phyloP scores from a whole-genome alignment of 805 yeast species.

The Barnettozyma salicaria region DNA sequence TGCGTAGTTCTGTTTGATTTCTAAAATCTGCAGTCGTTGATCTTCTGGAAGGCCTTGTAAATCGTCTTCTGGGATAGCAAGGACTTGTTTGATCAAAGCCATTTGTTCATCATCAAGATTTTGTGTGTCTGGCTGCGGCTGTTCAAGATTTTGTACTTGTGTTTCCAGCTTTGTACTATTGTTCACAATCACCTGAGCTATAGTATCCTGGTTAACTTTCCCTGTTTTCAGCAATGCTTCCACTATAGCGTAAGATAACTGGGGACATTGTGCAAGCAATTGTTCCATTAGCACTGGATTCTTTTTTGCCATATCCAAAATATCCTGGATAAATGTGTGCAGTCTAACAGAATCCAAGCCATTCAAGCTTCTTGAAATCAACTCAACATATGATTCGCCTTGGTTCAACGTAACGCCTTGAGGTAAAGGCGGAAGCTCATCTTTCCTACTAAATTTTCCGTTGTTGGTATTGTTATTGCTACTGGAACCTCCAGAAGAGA shows the following conservation, averaged over 20 bases:
- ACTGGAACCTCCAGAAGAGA: constrained; percentile 8
- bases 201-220: constrained; percentile 5
- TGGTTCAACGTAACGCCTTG: constrained; percentile 40
- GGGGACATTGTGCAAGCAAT: constrained; percentile 68
- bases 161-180: background rate
- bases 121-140: too few species aligned
- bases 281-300: constrained; percentile 55
- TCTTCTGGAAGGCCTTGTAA: constrained; percentile 43
- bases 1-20: constrained; percentile 25
- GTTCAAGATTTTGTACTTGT: constrained; percentile 7
- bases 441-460: constrained; percentile 14
- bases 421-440: constrained; percentile 46
- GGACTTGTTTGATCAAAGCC: constrained; percentile 44
- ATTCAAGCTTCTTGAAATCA: constrained; percentile 41
- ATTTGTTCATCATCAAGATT: constrained; percentile 35
- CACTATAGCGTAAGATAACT: constrained; percentile 74
- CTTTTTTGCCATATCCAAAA: constrained; percentile 49
- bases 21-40: constrained; percentile 32
- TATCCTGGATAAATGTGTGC: constrained; percentile 45
- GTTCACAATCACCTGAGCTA: constrained; percentile 36
- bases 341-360: constrained; percentile 43
- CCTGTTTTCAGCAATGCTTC: constrained; percentile 48
- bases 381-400: constrained; percentile 27
- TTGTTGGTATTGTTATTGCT: constrained; percentile 7
- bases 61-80: constrained; percentile 47